Conservation (phyloP, 306 rosid species). For the Begonia masoniana region DNA sequence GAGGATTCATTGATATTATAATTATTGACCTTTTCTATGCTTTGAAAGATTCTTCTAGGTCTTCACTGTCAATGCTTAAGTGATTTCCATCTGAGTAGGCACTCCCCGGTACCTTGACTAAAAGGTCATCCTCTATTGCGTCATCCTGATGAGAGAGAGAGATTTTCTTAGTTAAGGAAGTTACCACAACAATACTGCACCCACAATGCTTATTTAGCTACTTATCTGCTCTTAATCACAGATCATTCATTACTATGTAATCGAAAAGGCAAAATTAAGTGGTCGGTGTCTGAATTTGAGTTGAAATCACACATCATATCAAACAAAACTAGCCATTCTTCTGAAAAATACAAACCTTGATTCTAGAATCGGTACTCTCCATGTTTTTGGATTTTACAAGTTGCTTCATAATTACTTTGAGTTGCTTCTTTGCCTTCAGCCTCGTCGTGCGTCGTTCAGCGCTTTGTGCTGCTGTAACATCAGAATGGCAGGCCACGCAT, state of each 20-base stretch:
- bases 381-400: constrained; percentile 20
- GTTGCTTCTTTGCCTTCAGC: constrained; percentile 68
- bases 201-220: no score
- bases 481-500: constrained; percentile 82
- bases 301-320: no score
- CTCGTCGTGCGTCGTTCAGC: constrained; percentile 56
- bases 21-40: neutral
- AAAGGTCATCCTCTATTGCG: constrained; percentile 39
- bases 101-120: constrained; percentile 84
- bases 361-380: constrained; percentile 10
- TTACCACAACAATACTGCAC: no score
- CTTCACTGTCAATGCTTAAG: constrained; percentile 16
- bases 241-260: no score
- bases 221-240: no score
- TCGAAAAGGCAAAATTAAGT: no score
- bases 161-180: no score
- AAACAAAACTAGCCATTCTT: constrained; percentile 1
- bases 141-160: no score
- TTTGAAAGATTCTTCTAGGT: constrained; percentile 10
- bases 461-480: constrained; percentile 68
- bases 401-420: constrained; percentile 37
- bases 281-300: no score
- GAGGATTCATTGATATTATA: neutral
- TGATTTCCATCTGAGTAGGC: constrained; percentile 42
- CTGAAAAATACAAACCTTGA: constrained; percentile 29